Evolutionary conservation across 192 early-diverging fungal species (phyloP).

Genomic region (Entomortierella beljakovae): DNA sequence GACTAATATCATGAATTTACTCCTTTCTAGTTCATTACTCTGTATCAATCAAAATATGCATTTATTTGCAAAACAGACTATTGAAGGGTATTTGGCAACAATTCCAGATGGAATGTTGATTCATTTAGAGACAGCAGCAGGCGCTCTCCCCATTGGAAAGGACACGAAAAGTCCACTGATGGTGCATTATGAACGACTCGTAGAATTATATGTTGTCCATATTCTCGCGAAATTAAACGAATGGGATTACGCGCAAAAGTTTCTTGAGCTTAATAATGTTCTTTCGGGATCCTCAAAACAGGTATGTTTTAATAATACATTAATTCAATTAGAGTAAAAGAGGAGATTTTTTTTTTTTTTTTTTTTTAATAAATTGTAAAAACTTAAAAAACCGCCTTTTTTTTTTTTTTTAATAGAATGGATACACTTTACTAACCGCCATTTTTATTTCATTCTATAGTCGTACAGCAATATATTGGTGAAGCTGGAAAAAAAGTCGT

Average conservation of each 20-base stretch:
- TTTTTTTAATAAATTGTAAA: too few species aligned
- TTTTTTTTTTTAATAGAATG: too few species aligned
- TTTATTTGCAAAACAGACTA: conserved; percentile 22
- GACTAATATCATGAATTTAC: too few species aligned
- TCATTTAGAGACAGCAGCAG: conserved; percentile 42
- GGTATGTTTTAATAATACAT: too few species aligned
- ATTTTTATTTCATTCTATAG: conserved; percentile 3
- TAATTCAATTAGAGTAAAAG: too few species aligned
- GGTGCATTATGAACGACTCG: conserved; percentile 54
- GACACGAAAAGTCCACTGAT: conserved; percentile 41
- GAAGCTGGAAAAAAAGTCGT: conserved; percentile 36
- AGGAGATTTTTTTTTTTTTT: background rate
- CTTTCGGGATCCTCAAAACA: conserved; percentile 45
- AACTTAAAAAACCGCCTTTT: background rate
- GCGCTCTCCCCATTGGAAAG: conserved; percentile 7
- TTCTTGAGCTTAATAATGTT: conserved; percentile 48
- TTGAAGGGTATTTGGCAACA: conserved; percentile 32
- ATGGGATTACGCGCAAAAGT: conserved; percentile 50
- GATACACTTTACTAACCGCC: too few species aligned
- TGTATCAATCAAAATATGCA: conserved; percentile 44
- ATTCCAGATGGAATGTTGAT: conserved; percentile 41
- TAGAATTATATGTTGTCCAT: conserved; percentile 57
- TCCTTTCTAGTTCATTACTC: conserved; percentile 19
- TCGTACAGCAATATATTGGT: conserved; percentile 37
- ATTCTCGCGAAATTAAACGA: conserved; percentile 52